phyloP scores from a whole-genome alignment of 352 stramenopile species.

The Phytophthora quininea region DNA sequence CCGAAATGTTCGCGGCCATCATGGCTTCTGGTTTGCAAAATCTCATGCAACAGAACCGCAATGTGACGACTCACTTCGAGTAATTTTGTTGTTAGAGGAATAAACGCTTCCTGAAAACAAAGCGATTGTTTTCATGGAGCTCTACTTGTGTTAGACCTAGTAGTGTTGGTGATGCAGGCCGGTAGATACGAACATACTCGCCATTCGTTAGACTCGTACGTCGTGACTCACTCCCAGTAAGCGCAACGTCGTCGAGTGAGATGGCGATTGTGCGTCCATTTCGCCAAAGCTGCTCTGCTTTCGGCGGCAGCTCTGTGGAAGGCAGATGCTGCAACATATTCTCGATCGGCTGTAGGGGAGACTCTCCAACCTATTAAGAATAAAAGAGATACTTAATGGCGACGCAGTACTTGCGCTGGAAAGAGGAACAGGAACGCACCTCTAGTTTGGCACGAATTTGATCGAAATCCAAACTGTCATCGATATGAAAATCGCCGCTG shows the following conservation, averaged over 20 bases:
- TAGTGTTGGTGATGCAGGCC: conserved; percentile 33
- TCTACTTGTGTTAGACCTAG: conserved; percentile 70
- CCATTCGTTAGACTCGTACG: conserved; percentile 33
- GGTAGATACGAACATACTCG: conserved; percentile 64
- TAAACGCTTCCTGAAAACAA: conserved; percentile 69
- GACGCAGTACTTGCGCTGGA: not conserved
- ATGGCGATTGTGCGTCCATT: conserved; percentile 53
- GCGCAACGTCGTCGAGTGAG: conserved; percentile 33
- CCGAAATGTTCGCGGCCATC: conserved; percentile 82
- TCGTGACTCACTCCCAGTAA: conserved; percentile 4
- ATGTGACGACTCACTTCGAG: conserved; percentile 33
- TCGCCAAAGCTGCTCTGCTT: conserved; percentile 48
- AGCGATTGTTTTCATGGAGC: conserved; percentile 31
- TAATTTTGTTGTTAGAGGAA: conserved; percentile 61
- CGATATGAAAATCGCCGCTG: conserved; percentile 63
- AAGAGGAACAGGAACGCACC: conserved; percentile 24
- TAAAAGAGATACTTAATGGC: conserved; percentile 2
- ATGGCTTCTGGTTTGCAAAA: conserved; percentile 86
- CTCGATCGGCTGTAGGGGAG: conserved; percentile 64
- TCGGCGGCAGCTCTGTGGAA: conserved; percentile 38
- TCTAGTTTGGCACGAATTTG: conserved; percentile 47
- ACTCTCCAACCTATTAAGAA: conserved; percentile 36
- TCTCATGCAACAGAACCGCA: conserved; percentile 70
- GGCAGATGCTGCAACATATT: conserved; percentile 62
- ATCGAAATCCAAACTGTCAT: conserved; percentile 63